A percentile compares a stretch with the other conserved stretches of the same genome.
These are phyloP conservation scores for Plantago major DNA, from an alignment of 257 asterid species.

Conservation along the genomic window DNA sequence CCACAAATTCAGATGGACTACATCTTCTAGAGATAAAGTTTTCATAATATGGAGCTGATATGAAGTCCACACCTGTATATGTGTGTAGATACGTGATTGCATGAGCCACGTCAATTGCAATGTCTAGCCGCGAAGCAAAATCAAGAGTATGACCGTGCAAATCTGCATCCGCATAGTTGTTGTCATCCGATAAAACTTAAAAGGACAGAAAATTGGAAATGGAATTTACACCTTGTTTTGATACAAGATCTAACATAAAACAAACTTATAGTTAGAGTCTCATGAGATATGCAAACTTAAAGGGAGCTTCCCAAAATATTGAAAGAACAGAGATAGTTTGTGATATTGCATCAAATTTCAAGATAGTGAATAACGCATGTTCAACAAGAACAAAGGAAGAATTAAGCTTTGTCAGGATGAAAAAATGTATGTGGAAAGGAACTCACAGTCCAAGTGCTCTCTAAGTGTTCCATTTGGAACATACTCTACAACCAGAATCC, in stretches of 20 bases:
- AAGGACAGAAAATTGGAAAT: neutral
- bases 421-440: constrained; percentile 14
- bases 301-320: neutral
- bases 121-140: constrained; percentile 66
- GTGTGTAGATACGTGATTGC: constrained; percentile 92
- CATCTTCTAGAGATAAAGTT: constrained; percentile 5
- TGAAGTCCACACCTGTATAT: constrained; percentile 59
- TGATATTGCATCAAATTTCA: neutral
- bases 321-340: neutral
- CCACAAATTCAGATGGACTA: neutral
- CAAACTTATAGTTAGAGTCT: neutral
- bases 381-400: neutral
- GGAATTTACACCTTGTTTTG: neutral
- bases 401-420: neutral
- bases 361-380: neutral
- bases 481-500: constrained; percentile 82
- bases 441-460: constrained; percentile 91
- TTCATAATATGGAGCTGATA: neutral
- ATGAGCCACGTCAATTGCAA: constrained; percentile 92
- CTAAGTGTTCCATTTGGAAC: constrained; percentile 89
- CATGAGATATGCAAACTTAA: neutral
- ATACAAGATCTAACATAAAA: too few species aligned
- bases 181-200: constrained; percentile 1
- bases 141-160: constrained; percentile 53
- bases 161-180: constrained; percentile 39